These are phyloP conservation scores for Mycena pura DNA, from an alignment of 768 basidiomycete genomes.

Conservation along the genomic window DNA sequence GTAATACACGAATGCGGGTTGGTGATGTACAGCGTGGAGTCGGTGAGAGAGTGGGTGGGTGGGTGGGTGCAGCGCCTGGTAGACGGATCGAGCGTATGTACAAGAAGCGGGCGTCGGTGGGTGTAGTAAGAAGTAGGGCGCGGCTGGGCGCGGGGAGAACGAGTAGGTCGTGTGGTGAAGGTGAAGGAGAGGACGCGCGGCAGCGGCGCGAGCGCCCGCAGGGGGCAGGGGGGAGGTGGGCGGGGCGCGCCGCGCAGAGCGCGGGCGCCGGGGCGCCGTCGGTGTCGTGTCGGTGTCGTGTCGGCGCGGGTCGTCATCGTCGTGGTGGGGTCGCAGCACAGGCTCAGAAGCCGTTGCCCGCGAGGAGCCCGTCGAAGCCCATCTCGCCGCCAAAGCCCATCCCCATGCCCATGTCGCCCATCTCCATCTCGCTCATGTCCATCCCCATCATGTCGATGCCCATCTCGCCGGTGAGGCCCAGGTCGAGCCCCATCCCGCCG, in stretches of 20 bases:
- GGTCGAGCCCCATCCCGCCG: not conserved
- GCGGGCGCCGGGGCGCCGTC: not conserved
- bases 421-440: not conserved
- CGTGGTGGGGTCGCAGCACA: no score
- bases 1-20: no score
- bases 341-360: conserved; percentile 9
- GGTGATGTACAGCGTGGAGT: conserved; percentile 22
- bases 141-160: not conserved
- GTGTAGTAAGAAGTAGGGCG: no score
- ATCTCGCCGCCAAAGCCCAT: conserved; percentile 4
- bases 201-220: not conserved
- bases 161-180: not conserved
- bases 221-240: not conserved
- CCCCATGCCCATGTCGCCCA: not conserved
- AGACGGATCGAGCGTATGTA: not conserved
- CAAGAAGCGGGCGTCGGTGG: conserved; percentile 8
- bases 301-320: no score
- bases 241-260: not conserved
- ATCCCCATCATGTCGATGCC: not conserved
- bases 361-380: conserved; percentile 21
- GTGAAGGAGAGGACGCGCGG: conserved; percentile 18
- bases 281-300: no score
- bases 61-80: not conserved
- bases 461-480: not conserved
- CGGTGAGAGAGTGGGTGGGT: conserved; percentile 10